These are phyloP conservation scores for Chytriomyces sp. DNA, from an alignment of 192 early-diverging fungal genomes.

Conservation along the genomic window DNA sequence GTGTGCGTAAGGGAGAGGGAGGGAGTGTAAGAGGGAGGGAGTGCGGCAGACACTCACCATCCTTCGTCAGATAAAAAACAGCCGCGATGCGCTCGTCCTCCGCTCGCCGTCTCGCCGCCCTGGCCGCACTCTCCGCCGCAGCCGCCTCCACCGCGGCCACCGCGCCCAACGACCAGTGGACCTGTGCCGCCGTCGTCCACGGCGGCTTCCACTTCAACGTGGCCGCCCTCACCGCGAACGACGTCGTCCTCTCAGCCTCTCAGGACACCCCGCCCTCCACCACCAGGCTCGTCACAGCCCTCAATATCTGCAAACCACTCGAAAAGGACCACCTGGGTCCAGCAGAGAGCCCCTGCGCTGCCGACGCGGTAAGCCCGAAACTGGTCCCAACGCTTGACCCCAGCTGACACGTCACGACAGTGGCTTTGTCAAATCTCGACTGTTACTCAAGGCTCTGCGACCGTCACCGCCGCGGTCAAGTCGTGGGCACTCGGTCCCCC, in stretches of 20 bases:
- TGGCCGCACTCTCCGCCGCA: no score
- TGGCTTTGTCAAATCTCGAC: background rate
- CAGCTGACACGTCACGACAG: background rate
- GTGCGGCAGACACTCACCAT: background rate
- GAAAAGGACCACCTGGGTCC: background rate
- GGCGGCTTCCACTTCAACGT: conserved; percentile 14
- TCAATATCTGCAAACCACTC: background rate
- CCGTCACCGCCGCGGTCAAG: background rate
- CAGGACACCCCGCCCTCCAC: conserved; percentile 12
- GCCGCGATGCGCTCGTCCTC: no score
- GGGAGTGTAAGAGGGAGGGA: background rate
- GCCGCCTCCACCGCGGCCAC: no score
- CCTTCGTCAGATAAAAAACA: background rate
- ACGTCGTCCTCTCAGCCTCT: background rate
- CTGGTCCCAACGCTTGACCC: background rate
- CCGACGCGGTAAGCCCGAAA: background rate
- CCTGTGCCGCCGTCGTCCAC: background rate
- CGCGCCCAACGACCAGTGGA: background rate
- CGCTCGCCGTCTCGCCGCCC: no score
- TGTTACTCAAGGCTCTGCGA: background rate
- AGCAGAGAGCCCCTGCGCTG: background rate
- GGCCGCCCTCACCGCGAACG: background rate
- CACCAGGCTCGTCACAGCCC: background rate
- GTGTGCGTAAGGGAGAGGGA: background rate
- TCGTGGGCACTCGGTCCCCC: background rate